phyloP scores from a whole-genome alignment of 129 eudicot species.

The Arctium minus region DNA sequence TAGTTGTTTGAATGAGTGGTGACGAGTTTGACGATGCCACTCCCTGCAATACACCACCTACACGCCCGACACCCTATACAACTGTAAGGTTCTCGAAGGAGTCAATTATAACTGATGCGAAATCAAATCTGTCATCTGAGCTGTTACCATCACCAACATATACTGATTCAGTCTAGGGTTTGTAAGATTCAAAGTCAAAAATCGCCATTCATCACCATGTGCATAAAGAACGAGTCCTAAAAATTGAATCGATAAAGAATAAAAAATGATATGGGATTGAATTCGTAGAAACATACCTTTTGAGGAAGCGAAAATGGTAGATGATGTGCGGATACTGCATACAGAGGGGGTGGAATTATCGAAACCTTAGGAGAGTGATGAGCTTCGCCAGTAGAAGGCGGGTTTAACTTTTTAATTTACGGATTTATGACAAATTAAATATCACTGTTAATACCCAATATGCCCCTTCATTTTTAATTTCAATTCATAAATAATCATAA shows the following conservation, averaged over 20 bases:
- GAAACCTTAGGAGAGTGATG: conserved; percentile 2
- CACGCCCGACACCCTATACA: not conserved
- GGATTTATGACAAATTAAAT: not conserved
- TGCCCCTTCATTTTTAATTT: no score
- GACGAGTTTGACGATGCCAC: conserved; percentile 56
- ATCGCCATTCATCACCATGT: not conserved
- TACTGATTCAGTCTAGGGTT: not conserved
- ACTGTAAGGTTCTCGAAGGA: not conserved
- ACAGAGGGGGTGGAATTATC: not conserved
- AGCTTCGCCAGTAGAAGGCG: not conserved
- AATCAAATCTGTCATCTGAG: not conserved
- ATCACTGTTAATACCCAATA: no score
- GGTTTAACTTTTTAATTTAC: not conserved
- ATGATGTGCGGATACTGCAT: not conserved
- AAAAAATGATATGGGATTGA: not conserved
- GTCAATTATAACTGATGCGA: not conserved
- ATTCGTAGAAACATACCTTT: not conserved
- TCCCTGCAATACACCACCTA: not conserved
- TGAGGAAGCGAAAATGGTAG: not conserved
- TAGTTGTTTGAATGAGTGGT: conserved; percentile 69
- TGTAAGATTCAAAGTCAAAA: not conserved
- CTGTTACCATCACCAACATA: not conserved
- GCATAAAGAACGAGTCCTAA: not conserved
- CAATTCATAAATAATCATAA: no score
- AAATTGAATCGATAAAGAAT: not conserved